Conservation (phyloP, 2,329 filamentous ascomycete species). For the Fusarium pseudograminearum region DNA sequence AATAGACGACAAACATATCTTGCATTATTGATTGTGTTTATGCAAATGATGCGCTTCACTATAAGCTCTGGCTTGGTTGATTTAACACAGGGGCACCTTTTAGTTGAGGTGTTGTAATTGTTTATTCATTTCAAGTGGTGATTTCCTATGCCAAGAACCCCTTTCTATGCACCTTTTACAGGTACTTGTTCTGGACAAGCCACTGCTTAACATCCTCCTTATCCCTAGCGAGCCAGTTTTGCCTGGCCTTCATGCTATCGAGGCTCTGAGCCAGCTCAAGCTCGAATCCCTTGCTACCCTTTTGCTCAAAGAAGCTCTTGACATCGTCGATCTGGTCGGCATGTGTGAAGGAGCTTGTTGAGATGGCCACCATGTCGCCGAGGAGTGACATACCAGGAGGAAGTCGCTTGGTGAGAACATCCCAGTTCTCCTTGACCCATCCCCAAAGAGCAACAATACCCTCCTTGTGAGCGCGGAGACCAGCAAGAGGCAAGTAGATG, state of each 20-base stretch:
- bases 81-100: background rate
- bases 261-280: conserved; percentile 89
- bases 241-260: conserved; percentile 86
- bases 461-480: conserved; percentile 79
- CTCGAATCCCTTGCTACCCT: conserved; percentile 88
- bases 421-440: conserved; percentile 92
- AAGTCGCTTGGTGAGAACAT: conserved; percentile 81
- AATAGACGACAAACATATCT: conserved; percentile 47
- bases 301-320: conserved; percentile 82
- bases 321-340: conserved; percentile 80
- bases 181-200: conserved; percentile 53
- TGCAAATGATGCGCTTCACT: background rate
- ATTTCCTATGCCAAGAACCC: background rate
- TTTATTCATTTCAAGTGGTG: conserved; percentile 10
- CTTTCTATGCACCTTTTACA: conserved; percentile 32
- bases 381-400: conserved; percentile 90
- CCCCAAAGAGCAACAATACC: conserved; percentile 84
- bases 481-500: conserved; percentile 87
- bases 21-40: conserved; percentile 18
- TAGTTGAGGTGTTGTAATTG: background rate
- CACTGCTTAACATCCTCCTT: conserved; percentile 75
- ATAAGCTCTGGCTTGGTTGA: background rate
- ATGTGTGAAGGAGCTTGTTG: conserved; percentile 83
- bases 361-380: conserved; percentile 84
- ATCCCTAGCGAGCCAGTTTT: conserved; percentile 68